Evolutionary conservation across 371 early-diverging fungal species (phyloP).

Genomic region (Apophysomyces sp.): DNA sequence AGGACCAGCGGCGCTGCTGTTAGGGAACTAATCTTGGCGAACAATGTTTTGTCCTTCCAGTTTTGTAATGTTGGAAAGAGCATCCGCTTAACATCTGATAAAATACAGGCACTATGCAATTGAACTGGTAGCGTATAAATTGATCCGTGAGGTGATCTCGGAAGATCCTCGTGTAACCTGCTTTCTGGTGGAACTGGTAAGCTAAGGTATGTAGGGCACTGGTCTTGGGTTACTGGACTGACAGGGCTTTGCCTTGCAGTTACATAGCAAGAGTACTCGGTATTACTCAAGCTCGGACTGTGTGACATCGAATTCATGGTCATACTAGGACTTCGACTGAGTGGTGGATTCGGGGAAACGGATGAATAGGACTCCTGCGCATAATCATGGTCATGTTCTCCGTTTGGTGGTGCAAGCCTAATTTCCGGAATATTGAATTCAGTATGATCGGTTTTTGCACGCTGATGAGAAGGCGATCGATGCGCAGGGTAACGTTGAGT

Average conservation of each 20-base stretch:
- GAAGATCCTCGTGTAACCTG: background rate
- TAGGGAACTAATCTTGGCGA: slow-evolving; percentile 56
- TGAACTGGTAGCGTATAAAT: background rate
- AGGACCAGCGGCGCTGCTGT: slow-evolving; percentile 58
- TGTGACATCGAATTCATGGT: slow-evolving; percentile 8
- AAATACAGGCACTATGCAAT: background rate
- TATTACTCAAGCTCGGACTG: slow-evolving; percentile 18
- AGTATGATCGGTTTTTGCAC: background rate
- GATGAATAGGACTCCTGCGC: background rate
- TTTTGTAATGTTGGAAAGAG: slow-evolving; percentile 57
- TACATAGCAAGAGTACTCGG: slow-evolving; percentile 28
- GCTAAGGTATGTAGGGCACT: background rate
- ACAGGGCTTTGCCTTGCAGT: slow-evolving; percentile 29
- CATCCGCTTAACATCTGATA: slow-evolving; percentile 6
- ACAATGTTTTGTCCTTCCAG: slow-evolving; percentile 49
- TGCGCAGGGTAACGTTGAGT: slow-evolving; percentile 6
- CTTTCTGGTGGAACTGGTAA: slow-evolving; percentile 1
- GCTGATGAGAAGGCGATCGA: background rate
- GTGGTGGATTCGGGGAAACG: background rate
- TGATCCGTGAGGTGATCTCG: background rate
- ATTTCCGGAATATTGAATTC: slow-evolving; percentile 38
- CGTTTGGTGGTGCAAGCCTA: slow-evolving; percentile 32
- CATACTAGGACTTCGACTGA: slow-evolving; percentile 5
- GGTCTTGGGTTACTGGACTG: background rate
- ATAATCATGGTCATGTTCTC: background rate